Conservation (phyloP, 179 eudicot species). For the Beta lomatogona region DNA sequence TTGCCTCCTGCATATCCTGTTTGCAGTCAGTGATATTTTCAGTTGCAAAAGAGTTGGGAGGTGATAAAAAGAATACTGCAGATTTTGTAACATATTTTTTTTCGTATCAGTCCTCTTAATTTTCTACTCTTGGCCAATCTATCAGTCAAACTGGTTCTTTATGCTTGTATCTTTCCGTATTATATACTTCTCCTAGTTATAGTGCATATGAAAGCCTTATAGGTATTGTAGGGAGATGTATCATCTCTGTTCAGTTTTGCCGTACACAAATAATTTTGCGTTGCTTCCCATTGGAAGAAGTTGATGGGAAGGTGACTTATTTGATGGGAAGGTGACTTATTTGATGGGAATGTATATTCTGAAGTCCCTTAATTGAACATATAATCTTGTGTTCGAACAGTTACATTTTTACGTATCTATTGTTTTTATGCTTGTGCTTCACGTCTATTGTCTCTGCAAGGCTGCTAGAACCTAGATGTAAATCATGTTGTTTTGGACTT, state of each 20-base stretch:
- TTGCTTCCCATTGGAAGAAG: constrained; percentile 13
- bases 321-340: constrained; percentile 2
- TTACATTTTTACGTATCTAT: not conserved
- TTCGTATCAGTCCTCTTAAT: too few species aligned
- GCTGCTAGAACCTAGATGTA: not conserved
- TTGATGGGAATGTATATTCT: constrained; percentile 29
- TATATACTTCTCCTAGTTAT: not conserved
- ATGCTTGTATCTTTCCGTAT: not conserved
- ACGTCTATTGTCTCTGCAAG: not conserved
- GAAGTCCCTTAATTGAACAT: constrained; percentile 18
- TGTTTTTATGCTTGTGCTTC: not conserved
- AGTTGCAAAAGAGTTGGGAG: not conserved
- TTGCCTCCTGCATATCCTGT: not conserved
- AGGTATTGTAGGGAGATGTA: constrained; percentile 17
- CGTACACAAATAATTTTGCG: constrained; percentile 25
- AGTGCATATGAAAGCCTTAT: not conserved
- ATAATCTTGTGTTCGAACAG: not conserved
- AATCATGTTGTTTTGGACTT: not conserved
- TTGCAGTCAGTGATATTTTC: constrained; percentile 8
- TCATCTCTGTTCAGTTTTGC: constrained; percentile 34
- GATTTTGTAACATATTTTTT: not conserved
- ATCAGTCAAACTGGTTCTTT: constrained; percentile 1
- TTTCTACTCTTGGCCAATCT: not conserved
- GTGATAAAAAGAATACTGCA: constrained; percentile 12
- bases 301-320: too few species aligned